phyloP scores from a whole-genome alignment of 2,329 filamentous ascomycete genomes.

The Plectosphaerella sp. region DNA sequence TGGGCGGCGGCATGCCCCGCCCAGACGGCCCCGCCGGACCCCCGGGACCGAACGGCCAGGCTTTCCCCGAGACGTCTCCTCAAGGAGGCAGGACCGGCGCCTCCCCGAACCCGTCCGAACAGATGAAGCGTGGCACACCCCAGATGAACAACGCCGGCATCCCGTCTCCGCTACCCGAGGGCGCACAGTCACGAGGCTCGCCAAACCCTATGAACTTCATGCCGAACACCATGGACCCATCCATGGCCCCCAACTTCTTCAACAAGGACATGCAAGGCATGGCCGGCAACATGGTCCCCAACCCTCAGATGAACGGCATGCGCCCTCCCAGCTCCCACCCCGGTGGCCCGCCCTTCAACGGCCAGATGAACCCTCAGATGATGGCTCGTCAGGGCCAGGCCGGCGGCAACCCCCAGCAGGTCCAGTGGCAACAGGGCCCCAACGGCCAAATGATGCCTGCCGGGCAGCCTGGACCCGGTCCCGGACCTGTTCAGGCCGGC shows the following conservation, averaged over 20 bases:
- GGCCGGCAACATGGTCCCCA: constrained; percentile 49
- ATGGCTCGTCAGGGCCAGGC: constrained; percentile 42
- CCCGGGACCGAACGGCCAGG: constrained; percentile 53
- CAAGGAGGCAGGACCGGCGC: constrained; percentile 64
- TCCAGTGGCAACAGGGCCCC: constrained; percentile 40
- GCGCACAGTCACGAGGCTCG: constrained; percentile 60
- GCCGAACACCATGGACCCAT: constrained; percentile 57
- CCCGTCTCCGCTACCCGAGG: constrained; percentile 68
- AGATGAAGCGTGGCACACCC: constrained; percentile 74
- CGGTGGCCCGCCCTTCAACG: constrained; percentile 47
- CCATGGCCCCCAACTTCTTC: constrained; percentile 56
- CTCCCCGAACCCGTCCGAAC: constrained; percentile 72
- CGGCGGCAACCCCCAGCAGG: constrained; percentile 32
- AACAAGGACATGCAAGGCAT: constrained; percentile 45
- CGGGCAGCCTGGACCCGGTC: constrained; percentile 34
- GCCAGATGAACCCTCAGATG: constrained; percentile 56
- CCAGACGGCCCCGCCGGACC: constrained; percentile 47
- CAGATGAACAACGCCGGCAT: constrained; percentile 67
- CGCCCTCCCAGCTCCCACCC: constrained; percentile 67
- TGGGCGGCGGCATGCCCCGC: constrained; percentile 41
- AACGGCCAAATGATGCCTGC: constrained; percentile 40
- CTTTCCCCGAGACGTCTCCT: constrained; percentile 66
- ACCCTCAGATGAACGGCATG: constrained; percentile 60
- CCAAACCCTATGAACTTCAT: constrained; percentile 63
- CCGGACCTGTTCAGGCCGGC: constrained; percentile 46